phyloP scores from a whole-genome alignment of 768 basidiomycete genomes.

The Filobasidium floriforme region DNA sequence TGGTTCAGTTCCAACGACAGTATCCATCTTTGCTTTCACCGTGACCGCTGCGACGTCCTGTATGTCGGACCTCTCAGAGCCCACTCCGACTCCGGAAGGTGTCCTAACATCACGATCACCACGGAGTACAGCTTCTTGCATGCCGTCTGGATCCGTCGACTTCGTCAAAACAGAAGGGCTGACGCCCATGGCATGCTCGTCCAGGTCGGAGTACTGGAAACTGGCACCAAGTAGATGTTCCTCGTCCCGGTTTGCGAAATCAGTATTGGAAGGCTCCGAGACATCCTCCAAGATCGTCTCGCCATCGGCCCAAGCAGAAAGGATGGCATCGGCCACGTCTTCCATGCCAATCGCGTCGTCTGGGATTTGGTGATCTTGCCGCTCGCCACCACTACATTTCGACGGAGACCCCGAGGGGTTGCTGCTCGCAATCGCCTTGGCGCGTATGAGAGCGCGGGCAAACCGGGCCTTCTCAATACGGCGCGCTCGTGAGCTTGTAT shows the following conservation, averaged over 20 bases:
- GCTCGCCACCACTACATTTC: too few relatives aligned
- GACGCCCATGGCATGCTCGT: background rate
- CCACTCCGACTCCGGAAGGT: background rate
- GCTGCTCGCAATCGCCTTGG: background rate
- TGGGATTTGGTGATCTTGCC: too few relatives aligned
- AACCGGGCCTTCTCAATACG: conserved; percentile 3
- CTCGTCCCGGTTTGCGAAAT: background rate
- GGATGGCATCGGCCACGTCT: background rate
- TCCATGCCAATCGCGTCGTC: conserved; percentile 1
- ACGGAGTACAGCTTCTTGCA: background rate
- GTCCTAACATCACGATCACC: background rate
- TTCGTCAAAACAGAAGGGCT: conserved; percentile 6
- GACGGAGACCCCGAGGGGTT: background rate
- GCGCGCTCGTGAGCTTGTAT: background rate
- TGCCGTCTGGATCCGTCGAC: background rate
- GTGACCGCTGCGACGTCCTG: too few relatives aligned
- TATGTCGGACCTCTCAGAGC: too few relatives aligned
- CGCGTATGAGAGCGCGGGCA: conserved; percentile 2
- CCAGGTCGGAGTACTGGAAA: background rate
- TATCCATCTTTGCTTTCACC: too few relatives aligned
- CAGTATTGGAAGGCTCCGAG: background rate
- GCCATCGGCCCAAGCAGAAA: conserved; percentile 6
- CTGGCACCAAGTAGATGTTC: background rate
- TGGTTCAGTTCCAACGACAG: background rate
- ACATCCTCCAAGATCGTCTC: background rate